Base-by-base conservation (phyloP, 2,329 filamentous ascomycete genomes). In the Exserohilum rostratum region DNA sequence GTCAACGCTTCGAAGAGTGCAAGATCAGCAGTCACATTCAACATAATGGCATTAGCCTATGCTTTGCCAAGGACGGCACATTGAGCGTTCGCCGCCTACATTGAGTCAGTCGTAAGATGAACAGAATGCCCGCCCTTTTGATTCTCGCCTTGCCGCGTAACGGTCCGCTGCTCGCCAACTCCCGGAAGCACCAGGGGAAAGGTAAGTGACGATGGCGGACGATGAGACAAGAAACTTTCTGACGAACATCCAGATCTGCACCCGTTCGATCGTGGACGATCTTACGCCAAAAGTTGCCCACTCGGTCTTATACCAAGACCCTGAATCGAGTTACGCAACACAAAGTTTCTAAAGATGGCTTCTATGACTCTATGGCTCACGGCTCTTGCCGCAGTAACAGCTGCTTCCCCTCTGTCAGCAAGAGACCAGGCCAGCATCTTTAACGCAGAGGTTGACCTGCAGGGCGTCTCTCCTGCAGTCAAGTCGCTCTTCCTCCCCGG, bases 401-500 rank as follows among this genome's bases (percentile, higher is more conserved):
- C 66, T 10, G 58, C 39, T 27, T 68, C 69, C 13, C 62, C 61
- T 6, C 62, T 67, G 5, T 50, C 55, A 13, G 46, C 42, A 2
- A 42, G 52, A 7, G 34, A 49, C 13, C 42, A 48, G 5, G 10
- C 57, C 15, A 40, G 47, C 20, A 43, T 57, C 6, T 53, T 67
- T 6, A 42, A 58, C 15, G 49, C 64, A 9, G 58, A 68, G 11
- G 49, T 65, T 13, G 61, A 66, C 22, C 60, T 73, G 12, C 50
- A 66, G 40, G 58, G 50, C 18, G 54, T 71, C 22, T 27, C 54
- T 29, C 48, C 62, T 18, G 45, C 57, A 2, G 38, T 73, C 42
- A 64, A 56, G 40, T 46, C 53, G 4, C 61, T 72, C 4, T 71
- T 72, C 17, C 47, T 57, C 10, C 59, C 66, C 3, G 53, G 46